phyloP scores from a whole-genome alignment of 208 protist genomes.

The Leishmania turanica region DNA sequence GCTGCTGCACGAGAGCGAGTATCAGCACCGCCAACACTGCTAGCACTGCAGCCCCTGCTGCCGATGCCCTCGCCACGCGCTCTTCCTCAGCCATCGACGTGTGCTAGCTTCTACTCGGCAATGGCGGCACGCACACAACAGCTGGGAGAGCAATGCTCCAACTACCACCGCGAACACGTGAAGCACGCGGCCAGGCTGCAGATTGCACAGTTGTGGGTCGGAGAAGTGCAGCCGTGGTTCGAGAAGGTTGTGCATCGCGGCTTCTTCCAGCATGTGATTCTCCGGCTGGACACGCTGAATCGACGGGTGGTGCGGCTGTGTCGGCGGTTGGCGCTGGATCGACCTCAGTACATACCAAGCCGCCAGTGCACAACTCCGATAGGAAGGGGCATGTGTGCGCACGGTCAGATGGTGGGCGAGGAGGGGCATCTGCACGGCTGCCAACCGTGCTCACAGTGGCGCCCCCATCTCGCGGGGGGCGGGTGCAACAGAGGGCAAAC shows the following conservation, averaged over 20 bases:
- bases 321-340: constrained; percentile 22
- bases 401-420: neutral
- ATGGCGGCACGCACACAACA: neutral
- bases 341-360: constrained; percentile 21
- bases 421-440: neutral
- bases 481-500: neutral
- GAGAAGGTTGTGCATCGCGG: constrained; percentile 10
- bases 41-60: neutral
- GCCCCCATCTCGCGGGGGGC: neutral
- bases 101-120: neutral
- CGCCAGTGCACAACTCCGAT: neutral
- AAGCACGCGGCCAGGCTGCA: constrained; percentile 29
- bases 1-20: neutral
- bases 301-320: constrained; percentile 15
- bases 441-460: neutral
- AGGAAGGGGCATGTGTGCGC: neutral
- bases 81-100: neutral
- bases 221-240: constrained; percentile 41
- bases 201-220: constrained; percentile 33
- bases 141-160: neutral
- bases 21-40: neutral
- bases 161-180: neutral
- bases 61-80: too few relatives aligned
- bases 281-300: constrained; percentile 7
- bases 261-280: constrained; percentile 16